Evolutionary conservation across 2,329 filamentous ascomycete species (phyloP).

Genomic region (Xylariomycetidae sp.): DNA sequence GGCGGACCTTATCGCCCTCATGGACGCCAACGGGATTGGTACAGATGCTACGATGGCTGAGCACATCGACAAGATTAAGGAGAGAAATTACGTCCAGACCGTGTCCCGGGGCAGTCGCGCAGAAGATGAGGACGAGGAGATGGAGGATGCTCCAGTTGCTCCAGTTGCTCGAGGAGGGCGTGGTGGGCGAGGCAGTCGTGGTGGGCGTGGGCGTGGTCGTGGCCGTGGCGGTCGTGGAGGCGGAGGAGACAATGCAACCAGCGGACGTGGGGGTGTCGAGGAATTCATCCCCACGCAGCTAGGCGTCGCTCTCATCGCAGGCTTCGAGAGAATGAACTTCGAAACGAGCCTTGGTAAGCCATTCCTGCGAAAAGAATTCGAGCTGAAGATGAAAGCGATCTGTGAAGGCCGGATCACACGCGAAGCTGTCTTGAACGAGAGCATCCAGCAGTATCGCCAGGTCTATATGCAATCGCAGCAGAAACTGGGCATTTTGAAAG

Average conservation of each 20-base stretch:
- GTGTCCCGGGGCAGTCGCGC: slow-evolving; percentile 36
- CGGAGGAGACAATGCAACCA: slow-evolving; percentile 30
- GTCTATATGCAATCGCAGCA: slow-evolving; percentile 79
- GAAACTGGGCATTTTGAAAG: slow-evolving; percentile 61
- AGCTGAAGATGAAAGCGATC: slow-evolving; percentile 92
- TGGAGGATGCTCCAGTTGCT: slow-evolving; percentile 32
- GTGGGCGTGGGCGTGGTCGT: slow-evolving; percentile 39
- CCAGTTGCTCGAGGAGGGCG: slow-evolving; percentile 33
- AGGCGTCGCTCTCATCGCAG: slow-evolving; percentile 85
- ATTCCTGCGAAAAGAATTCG: slow-evolving; percentile 96
- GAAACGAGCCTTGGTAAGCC: slow-evolving; percentile 92
- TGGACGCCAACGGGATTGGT: slow-evolving; percentile 98
- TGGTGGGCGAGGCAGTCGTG: slow-evolving; percentile 43
- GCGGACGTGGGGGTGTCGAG: slow-evolving; percentile 52
- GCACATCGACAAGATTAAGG: slow-evolving; percentile 93
- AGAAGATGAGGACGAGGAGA: slow-evolving; percentile 33
- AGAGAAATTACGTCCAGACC: slow-evolving; percentile 76
- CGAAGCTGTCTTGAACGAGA: slow-evolving; percentile 71
- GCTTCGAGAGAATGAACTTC: slow-evolving; percentile 90
- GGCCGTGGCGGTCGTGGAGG: slow-evolving; percentile 31
- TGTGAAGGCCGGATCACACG: slow-evolving; percentile 79
- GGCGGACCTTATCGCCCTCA: slow-evolving; percentile 88
- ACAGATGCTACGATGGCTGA: slow-evolving; percentile 99
- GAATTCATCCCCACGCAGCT: slow-evolving; percentile 92
- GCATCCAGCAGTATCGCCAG: slow-evolving; percentile 76